Base-by-base conservation (phyloP, 2,329 filamentous ascomycete species). In the Cladophialophora exuberans region DNA sequence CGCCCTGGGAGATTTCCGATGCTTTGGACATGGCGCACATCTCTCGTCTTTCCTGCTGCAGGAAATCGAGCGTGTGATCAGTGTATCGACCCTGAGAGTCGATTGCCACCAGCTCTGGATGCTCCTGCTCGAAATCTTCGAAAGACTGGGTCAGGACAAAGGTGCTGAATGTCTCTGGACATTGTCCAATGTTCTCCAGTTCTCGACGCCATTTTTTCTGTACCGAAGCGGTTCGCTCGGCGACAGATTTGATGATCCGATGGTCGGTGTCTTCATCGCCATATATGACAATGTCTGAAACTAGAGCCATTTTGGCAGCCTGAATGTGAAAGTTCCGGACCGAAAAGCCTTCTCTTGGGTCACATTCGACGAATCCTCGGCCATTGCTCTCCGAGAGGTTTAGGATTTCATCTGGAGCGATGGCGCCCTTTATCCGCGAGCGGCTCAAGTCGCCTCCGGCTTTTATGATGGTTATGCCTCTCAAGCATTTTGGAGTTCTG, bases 301-400 rank as follows among this genome's bases (percentile, higher is more conserved):
- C 83, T 62, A 88, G 84, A 51, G 92, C 92, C 62, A 89, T 77
- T 71, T 99, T 99, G 55, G 88, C 88, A 0, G 89, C 83, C 71
- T 99, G 94, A 33, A 97, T 97, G 65, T 97, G 93, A 68, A 99
- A 99, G 70, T 97, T 97, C 41, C 94, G 85, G 38, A 97, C 92
- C 3, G 90, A 96, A 69, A 97, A 97, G 6, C 94, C 94, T 62
- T 96, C 89, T 52, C 77, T 82, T 1, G 94, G 94, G 67, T 99
- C 94, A 35, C 87, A 82, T 38, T 96, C 89, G 57, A 91, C 75
- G 67, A 99, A 96, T 18, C 85, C 79, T 39, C 81, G 73, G 13
- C 73, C 65, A 20, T 73, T 72, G 10, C 76, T 72, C n/a, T 72
- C 68, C n/a, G 66, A 68, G 0, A 76, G 64, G 31, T 84, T 79